These are phyloP conservation scores for Paramecium sonneborni DNA, from an alignment of 73 alveolate species.

Conservation along the genomic window DNA sequence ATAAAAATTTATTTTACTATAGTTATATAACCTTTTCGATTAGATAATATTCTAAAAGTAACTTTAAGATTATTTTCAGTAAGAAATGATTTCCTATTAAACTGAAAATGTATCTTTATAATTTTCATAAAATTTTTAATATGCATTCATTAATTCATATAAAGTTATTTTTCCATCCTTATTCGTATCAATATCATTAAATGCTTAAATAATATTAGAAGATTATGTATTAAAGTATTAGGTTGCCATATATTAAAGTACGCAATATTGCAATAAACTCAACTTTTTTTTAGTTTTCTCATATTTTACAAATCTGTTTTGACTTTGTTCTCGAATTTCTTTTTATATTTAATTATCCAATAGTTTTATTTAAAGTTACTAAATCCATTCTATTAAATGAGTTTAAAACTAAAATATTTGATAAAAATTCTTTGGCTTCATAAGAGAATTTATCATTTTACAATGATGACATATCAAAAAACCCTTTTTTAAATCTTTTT, in stretches of 20 bases:
- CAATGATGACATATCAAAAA: neutral
- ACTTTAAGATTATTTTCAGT: neutral
- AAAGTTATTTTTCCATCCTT: neutral
- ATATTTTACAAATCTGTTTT: neutral
- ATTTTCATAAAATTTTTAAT: neutral
- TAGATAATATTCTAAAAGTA: neutral
- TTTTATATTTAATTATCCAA: neutral
- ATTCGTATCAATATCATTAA: neutral
- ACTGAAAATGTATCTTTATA: neutral
- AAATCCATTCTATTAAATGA: neutral
- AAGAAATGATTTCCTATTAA: neutral
- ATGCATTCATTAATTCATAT: neutral
- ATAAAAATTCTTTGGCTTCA: neutral
- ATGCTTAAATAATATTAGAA: neutral
- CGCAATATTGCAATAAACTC: neutral
- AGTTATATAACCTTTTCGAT: neutral
- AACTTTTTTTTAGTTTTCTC: neutral
- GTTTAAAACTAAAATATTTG: neutral
- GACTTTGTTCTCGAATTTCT: neutral
- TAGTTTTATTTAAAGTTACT: neutral
- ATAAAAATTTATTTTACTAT: too few relatives aligned
- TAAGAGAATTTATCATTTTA: neutral
- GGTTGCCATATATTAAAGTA: neutral
- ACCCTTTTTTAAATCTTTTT: neutral
- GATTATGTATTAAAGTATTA: neutral